Base-by-base conservation (phyloP, 2,329 filamentous ascomycete species). In the Parasarocladium wereldwijsianum region DNA sequence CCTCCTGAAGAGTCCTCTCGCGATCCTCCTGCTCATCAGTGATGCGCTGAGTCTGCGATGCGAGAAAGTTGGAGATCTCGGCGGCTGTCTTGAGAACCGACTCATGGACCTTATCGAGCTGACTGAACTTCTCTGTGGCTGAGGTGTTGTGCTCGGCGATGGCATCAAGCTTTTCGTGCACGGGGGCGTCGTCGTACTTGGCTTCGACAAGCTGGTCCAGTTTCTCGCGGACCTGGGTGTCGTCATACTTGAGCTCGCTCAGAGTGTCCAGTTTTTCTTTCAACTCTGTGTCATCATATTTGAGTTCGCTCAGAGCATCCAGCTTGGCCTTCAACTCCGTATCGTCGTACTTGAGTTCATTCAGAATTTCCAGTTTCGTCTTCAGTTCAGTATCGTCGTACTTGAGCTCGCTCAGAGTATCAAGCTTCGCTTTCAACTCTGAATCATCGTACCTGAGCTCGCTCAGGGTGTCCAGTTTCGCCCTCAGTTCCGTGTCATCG, bases 41-140 rank as follows among this genome's bases (percentile, higher is more conserved):
- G 36, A 83, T 80, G 14, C 79, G 70, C 45, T 76, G 71, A 14
- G 74, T 80, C 49, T 93, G 86, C 3, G 64, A 63, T 3, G 76
- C 68, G 13, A 96, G 69, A 47, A 94, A 93, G 24, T 77, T 71
- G 3, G 79, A 78, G 32, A 98, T 76, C 46, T 92, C 84, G 13
- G 75, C 71, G 1, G 87, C 85, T 2, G 84, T 93, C 35, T 75
- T 67, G 48, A 83, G 72, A 33, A 98, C 84, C 41, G 93, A 81
- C 39, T 80, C 68, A 44, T 94, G 84, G 29, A 96, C 90, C 50
- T 85, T 71, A 40, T 94, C 84, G 5, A 98, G 67, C 41, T 86
- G 82, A 5, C 67, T 63, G 20, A 83, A 70, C 2, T 80, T 73
- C 45, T 83, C 76, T 30, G 69, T 69, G 0, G 81, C 69, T 13